Conservation (phyloP, 257 asterid species). For the Nicotiana tomentosiformis region DNA sequence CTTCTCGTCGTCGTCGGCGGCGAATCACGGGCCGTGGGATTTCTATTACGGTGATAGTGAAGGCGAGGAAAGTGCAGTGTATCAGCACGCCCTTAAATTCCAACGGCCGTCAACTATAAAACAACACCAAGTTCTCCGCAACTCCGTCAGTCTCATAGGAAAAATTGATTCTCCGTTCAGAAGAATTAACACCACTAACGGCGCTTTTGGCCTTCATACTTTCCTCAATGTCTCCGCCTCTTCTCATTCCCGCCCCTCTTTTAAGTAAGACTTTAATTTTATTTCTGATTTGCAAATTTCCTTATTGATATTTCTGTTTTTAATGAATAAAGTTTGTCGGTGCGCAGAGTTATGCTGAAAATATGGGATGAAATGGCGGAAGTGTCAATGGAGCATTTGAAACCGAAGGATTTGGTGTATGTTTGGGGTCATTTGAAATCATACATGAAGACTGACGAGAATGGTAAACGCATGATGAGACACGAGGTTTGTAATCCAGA, state of each 20-base stretch:
- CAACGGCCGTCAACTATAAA: conserved; percentile 55
- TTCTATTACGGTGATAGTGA: conserved; percentile 15
- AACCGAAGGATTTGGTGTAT: conserved; percentile 48
- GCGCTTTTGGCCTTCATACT: conserved; percentile 37
- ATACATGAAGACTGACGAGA: conserved; percentile 20
- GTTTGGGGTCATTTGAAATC: conserved; percentile 59
- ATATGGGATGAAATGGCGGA: conserved; percentile 61
- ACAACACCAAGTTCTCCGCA: conserved; percentile 17
- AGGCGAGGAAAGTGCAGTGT: conserved; percentile 44
- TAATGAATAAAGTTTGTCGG: neutral
- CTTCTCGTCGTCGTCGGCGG: conserved; percentile 32
- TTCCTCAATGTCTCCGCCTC: conserved; percentile 28
- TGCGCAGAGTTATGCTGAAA: conserved; percentile 44
- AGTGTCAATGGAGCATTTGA: conserved; percentile 47
- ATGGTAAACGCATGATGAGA: conserved; percentile 15
- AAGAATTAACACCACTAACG: conserved; percentile 8
- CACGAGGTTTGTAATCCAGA: conserved; percentile 36
- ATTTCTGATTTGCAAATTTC: neutral
- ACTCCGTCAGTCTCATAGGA: conserved; percentile 77
- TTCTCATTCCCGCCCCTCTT: conserved; percentile 11
- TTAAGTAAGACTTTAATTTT: conserved; percentile 29
- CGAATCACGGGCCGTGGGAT: conserved; percentile 20
- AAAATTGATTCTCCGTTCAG: conserved; percentile 18
- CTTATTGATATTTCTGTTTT: neutral
- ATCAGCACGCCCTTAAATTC: conserved; percentile 47